Percentiles rank a stretch among this genome's conserved stretches.
Conservation (phyloP, 768 basidiomycete species). For the Phaffia australis region DNA sequence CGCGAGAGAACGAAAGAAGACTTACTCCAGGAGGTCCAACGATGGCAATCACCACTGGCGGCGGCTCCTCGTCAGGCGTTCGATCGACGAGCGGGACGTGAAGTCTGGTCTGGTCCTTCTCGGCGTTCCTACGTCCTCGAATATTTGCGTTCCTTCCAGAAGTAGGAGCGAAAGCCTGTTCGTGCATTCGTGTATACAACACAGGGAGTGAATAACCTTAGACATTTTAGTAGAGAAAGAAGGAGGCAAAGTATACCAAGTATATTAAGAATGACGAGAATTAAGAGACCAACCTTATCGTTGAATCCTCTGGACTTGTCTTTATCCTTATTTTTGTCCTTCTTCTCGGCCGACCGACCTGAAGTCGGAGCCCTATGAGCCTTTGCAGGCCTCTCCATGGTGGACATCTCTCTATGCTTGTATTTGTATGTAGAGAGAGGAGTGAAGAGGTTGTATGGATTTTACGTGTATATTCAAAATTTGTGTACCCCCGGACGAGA, state of each 20-base stretch:
- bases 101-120: slow-evolving; percentile 83
- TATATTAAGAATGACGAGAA: not conserved
- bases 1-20: slow-evolving; percentile 4
- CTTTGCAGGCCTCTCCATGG: slow-evolving; percentile 59
- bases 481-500: no score
- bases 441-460: no score
- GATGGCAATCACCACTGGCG: slow-evolving; percentile 85
- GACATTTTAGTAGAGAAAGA: not conserved
- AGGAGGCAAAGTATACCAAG: slow-evolving; percentile 12
- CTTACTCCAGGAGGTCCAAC: slow-evolving; percentile 84
- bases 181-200: not conserved
- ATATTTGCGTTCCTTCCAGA: slow-evolving; percentile 81
- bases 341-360: slow-evolving; percentile 65
- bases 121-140: slow-evolving; percentile 79
- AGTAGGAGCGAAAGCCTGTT: slow-evolving; percentile 76
- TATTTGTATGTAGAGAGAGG: no score
- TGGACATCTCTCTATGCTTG: not conserved
- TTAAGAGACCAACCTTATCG: slow-evolving; percentile 58
- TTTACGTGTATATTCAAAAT: no score
- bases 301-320: slow-evolving; percentile 62
- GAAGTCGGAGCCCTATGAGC: slow-evolving; percentile 64
- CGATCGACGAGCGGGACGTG: slow-evolving; percentile 94
- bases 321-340: slow-evolving; percentile 50
- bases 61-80: slow-evolving; percentile 68
- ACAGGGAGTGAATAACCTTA: not conserved